Evolutionary conservation across 2,329 filamentous ascomycete genomes (phyloP), one percentile per base, ranked within the genome.

Genomic region (Aspergillus aculeatinus): DNA sequence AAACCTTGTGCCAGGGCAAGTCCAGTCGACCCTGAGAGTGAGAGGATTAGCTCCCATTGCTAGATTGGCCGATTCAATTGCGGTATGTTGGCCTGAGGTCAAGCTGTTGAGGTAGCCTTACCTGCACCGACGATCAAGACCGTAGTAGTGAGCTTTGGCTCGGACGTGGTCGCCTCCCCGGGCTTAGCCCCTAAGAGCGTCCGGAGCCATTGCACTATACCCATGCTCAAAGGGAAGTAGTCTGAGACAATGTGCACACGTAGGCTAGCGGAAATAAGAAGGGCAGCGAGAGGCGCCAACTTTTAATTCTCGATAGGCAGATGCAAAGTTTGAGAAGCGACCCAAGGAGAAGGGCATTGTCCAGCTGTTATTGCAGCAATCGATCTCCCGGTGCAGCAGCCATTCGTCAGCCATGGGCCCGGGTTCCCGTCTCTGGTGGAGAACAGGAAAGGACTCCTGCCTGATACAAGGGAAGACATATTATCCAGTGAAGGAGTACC

Each of bases 1-100:
- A 79, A 65, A 2, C 77, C 77, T 50, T 80, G 76, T 5, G 77
- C 77, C 25, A 77, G 68, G 1, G 75, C 71, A 56, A 78, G 76
- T 9, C 77, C 77, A 16, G 76, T 77, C 48, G 74, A 76, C 16
- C 77, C 77, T 79, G 57, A 7, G 27, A 7, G 39, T 44, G 14
- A n/a, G 39, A 16, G 16, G 16, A 19, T 44, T 19, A 44, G 39
- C 16, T 19, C 16, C 4, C 5, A 57, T 44, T 48, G 33, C 60
- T 23, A 62, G 51, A 53, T 48, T n/a, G 9, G 33, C 31, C 33
- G 33, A 16, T 1, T 12, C 33, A 14, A 44, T 16, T 44, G 16
- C 16, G 14, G 39, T 19, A 5, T 44, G 39, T 16, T 14, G 39
- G 39, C 7, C 16, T 44, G 6, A 7, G 16, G 16, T 19, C 9